These are phyloP conservation scores for Thelephora ganbajun DNA, from an alignment of 768 basidiomycete species.

Conservation along the genomic window DNA sequence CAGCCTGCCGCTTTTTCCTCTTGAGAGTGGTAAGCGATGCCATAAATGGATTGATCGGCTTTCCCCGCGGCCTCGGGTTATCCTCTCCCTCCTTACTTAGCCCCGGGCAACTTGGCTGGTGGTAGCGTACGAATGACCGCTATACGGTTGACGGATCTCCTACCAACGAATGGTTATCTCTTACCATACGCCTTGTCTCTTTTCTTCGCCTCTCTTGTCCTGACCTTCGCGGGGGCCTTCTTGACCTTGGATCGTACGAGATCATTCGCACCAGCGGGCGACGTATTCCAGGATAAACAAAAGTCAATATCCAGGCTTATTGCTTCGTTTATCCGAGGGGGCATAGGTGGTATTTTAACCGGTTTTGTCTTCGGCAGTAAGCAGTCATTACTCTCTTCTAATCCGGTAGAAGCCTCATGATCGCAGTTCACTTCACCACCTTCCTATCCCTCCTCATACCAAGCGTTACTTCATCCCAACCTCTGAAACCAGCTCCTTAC, in stretches of 20 bases:
- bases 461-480: slow-evolving; percentile 27
- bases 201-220: slow-evolving; percentile 38
- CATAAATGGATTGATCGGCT: too few species aligned
- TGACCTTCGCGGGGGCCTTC: slow-evolving; percentile 60
- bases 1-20: slow-evolving; percentile 1
- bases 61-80: too few species aligned
- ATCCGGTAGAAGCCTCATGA: background rate
- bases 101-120: too few species aligned
- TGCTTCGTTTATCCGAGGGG: slow-evolving; percentile 38
- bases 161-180: slow-evolving; percentile 33
- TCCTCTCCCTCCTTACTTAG: too few species aligned
- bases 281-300: slow-evolving; percentile 19
- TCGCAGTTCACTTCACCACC: slow-evolving; percentile 41
- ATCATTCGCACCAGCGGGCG: slow-evolving; percentile 31
- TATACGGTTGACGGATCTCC: slow-evolving; percentile 15
- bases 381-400: slow-evolving; percentile 12
- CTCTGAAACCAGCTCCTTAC: slow-evolving; percentile 36
- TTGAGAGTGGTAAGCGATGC: slow-evolving; percentile 1
- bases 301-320: slow-evolving; percentile 14
- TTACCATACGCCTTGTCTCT: slow-evolving; percentile 49
- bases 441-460: slow-evolving; percentile 47
- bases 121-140: background rate
- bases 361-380: slow-evolving; percentile 50
- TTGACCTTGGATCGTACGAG: slow-evolving; percentile 57
- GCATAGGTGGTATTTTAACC: slow-evolving; percentile 43